A percentile compares a stretch with the other conserved stretches of the same genome.
These are phyloP conservation scores for Leccinum proliferum DNA, from an alignment of 1,284 basidiomycete species.

Conservation along the genomic window DNA sequence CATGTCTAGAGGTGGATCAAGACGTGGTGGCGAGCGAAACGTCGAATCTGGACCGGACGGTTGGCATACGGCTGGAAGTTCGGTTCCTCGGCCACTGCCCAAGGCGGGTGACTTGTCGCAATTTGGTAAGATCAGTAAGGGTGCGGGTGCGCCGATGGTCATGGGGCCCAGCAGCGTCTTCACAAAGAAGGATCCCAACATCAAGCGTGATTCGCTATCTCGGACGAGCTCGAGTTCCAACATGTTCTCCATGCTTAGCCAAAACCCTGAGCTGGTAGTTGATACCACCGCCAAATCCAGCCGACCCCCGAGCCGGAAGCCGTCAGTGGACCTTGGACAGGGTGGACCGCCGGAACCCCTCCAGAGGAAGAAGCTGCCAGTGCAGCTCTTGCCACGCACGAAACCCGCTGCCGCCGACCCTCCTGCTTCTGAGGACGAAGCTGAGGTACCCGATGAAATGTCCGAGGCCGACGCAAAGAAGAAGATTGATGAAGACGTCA, in stretches of 20 bases:
- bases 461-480: conserved; percentile 67
- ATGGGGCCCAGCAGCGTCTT: conserved; percentile 83
- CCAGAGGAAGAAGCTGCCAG: conserved; percentile 66
- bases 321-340: conserved; percentile 38
- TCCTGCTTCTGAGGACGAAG: conserved; percentile 50
- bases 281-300: conserved; percentile 47
- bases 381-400: conserved; percentile 41
- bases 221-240: conserved; percentile 77
- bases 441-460: conserved; percentile 47
- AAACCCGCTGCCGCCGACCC: conserved; percentile 35
- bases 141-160: conserved; percentile 44
- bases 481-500: conserved; percentile 77
- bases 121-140: conserved; percentile 82
- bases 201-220: conserved; percentile 61
- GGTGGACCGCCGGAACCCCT: conserved; percentile 33
- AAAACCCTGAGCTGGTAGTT: conserved; percentile 46
- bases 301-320: conserved; percentile 44
- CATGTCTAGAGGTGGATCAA: conserved; percentile 79
- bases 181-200: conserved; percentile 60
- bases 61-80: conserved; percentile 75
- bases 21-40: conserved; percentile 77
- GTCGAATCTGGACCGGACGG: conserved; percentile 65
- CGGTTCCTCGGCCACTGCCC: conserved; percentile 55
- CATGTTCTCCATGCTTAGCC: conserved; percentile 83
- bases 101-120: conserved; percentile 86